Base-by-base conservation (phyloP, 2,329 filamentous ascomycete genomes). In the Sporothrix curviconia region DNA sequence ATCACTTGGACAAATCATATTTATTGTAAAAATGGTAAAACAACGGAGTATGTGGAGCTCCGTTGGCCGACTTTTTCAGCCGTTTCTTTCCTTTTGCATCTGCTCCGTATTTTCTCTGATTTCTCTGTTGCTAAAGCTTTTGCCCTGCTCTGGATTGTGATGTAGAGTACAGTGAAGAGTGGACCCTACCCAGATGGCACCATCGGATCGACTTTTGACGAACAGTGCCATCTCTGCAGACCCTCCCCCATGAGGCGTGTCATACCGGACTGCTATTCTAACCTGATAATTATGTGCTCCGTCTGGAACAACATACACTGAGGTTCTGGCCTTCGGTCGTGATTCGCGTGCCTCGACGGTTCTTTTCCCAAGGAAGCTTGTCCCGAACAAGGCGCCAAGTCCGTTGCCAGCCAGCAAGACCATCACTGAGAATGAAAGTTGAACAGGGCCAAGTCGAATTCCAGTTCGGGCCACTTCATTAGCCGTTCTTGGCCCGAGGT, bases 191-290 rank as follows among this genome's bases (percentile, higher is more conserved):
- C n/a, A 43, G 17, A 57, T 57, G 47, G 47, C 55, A 52, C 39
- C 55, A 52, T 57, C 55, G 37, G 55, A 46, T 52, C 39, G 30
- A 37, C 37, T 52, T 39, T 52, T 57, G 46, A 57, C 55, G 47
- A 57, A 55, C 22, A 11, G 22, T 24, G 14, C 39, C 28, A 34
- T 34, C 43, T n/a, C 14, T 43, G 28, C 51, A 54, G 39, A 43
- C 17, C 36, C 39, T 30, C 51, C 51, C 51, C 37, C 51, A 22
- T 53, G 50, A 32, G 50, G 19, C 34, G 22, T 39, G 32, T 25
- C 17, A 36, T 30, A 17, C 17, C 7, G 24, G n/a, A 15, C 19
- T 19, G 19, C 47, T 17, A n/a, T n/a, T n/a, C n/a, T n/a, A n/a
- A n/a, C n/a, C n/a, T n/a, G n/a, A n/a, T n/a, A n/a, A n/a, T n/a